Conservation (phyloP, 140 eudicot genomes). For the Anethum foeniculum region DNA sequence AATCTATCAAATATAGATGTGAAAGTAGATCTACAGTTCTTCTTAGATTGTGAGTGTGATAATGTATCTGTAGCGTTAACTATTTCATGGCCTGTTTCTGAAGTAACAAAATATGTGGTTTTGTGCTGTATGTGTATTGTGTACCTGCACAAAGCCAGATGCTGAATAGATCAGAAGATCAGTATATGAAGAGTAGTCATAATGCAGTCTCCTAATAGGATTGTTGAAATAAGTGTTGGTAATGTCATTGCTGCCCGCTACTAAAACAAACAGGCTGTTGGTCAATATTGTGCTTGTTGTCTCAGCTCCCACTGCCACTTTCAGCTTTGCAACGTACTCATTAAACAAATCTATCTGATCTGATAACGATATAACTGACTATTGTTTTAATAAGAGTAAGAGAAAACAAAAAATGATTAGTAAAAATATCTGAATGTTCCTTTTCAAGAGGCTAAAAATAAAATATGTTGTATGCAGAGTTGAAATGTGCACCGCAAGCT, state of each 20-base stretch:
- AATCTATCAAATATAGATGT: background rate
- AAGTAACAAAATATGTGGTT: background rate
- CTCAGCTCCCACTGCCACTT: slow-evolving; percentile 27
- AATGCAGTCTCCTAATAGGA: slow-evolving; percentile 15
- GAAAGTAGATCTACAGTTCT: background rate
- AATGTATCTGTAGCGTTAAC: background rate
- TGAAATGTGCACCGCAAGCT: slow-evolving; percentile 18
- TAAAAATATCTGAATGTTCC: background rate
- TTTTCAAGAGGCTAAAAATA: background rate
- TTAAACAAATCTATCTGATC: slow-evolving; percentile 36
- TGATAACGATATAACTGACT: slow-evolving; percentile 24
- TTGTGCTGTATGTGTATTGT: slow-evolving; percentile 7
- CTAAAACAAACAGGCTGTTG: slow-evolving; percentile 24
- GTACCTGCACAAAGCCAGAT: slow-evolving; percentile 25
- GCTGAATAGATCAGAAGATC: slow-evolving; percentile 19
- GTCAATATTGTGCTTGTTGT: slow-evolving; percentile 16
- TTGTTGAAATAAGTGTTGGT: slow-evolving; percentile 16
- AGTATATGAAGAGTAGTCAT: slow-evolving; percentile 27
- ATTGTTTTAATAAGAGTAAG: background rate
- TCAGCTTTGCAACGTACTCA: slow-evolving; percentile 27
- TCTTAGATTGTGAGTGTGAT: background rate
- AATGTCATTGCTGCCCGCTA: slow-evolving; percentile 27
- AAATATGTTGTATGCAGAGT: too few relatives aligned
- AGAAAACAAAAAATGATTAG: background rate
- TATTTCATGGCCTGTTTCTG: background rate